Base-by-base conservation (phyloP, 257 asterid genomes). In the Gentiana straminea region DNA sequence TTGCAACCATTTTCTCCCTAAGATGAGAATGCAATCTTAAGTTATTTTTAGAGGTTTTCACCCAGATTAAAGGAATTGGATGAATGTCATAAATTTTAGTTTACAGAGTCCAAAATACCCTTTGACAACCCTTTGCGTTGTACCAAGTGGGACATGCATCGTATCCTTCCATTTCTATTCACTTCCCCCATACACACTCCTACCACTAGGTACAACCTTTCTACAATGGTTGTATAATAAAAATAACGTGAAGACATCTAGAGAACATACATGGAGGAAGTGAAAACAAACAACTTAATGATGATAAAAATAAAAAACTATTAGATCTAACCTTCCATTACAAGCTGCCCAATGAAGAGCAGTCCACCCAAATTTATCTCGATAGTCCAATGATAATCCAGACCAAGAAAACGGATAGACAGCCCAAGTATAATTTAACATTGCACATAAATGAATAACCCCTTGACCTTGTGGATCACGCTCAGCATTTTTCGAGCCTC, bases 271-370 rank as follows among this genome's bases (percentile, higher is more conserved):
- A 45, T 6, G 6, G 47, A 51, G 41, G 49, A 58, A 52, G 9
- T 52, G 38, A 44, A 35, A 33, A 49, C 9, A 41, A 7, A 41
- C 46, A 41, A 24, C 24, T 24, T 24, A 24, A 13, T 35, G 43
- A 51, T 46, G 6, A 7, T 24, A 4, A 44, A 47, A 44, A 11
- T 7, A 59, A 11, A 7, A 41, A 41, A 41, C 3, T 4, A 4
- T 10, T 1, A 41, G 7, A 15, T 36, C 7, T 81, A 92, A 24
- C 99, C 95, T 88, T 76, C 99, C 99, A 70, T 69, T 74, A 79
- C 69, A 80, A 34, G 99, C 99, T 58, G 99, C 99, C 95, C 94
- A 88, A 61, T 92, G 99, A 69, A 92, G 82, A 57, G 99, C 91
- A 7, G 97, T 85, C 99, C 99, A 88, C 63, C 99, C 97, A 63